Evolutionary conservation across 2,329 filamentous ascomycete species (phyloP).

Genomic region (Colletotrichum sp.): DNA sequence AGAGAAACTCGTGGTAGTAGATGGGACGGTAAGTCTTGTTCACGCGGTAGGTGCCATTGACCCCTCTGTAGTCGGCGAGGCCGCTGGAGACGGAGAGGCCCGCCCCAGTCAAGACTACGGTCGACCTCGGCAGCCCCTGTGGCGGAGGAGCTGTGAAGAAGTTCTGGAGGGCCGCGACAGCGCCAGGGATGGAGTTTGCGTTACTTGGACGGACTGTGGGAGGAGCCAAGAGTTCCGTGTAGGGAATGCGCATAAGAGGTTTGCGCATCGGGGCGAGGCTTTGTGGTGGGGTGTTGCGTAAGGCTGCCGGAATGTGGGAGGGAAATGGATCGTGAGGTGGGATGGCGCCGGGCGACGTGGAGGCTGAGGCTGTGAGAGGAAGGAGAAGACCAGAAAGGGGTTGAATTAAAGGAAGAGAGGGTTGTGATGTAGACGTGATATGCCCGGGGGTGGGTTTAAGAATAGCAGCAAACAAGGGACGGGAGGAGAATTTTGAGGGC

Average conservation of each 20-base stretch:
- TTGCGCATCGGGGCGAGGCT: conserved; percentile 58
- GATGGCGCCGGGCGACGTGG: neutral
- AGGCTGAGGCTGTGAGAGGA: conserved; percentile 12
- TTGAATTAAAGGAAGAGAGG: neutral
- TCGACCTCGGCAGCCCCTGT: conserved; percentile 48
- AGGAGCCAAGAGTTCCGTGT: conserved; percentile 80
- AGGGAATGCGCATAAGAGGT: conserved; percentile 86
- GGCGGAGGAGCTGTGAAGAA: conserved; percentile 74
- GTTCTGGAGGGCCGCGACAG: conserved; percentile 75
- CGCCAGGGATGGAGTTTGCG: conserved; percentile 73
- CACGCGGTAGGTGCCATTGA: conserved; percentile 88
- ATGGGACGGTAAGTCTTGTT: conserved; percentile 92
- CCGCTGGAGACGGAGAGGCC: conserved; percentile 94
- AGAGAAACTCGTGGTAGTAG: conserved; percentile 88
- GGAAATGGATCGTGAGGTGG: neutral
- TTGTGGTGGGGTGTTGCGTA: conserved; percentile 2
- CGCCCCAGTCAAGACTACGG: conserved; percentile 73
- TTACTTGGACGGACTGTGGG: conserved; percentile 76
- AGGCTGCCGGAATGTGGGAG: conserved; percentile 16
- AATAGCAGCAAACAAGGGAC: conserved; percentile 5
- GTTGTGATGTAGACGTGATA: neutral
- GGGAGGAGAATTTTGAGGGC: neutral
- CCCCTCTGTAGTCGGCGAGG: conserved; percentile 89
- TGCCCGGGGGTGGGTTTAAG: neutral
- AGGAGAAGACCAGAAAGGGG: neutral